Percentiles rank a stretch among this genome's conserved stretches.
phyloP scores from a whole-genome alignment of 2,329 filamentous ascomycete genomes.

The Westerdykella sp. region DNA sequence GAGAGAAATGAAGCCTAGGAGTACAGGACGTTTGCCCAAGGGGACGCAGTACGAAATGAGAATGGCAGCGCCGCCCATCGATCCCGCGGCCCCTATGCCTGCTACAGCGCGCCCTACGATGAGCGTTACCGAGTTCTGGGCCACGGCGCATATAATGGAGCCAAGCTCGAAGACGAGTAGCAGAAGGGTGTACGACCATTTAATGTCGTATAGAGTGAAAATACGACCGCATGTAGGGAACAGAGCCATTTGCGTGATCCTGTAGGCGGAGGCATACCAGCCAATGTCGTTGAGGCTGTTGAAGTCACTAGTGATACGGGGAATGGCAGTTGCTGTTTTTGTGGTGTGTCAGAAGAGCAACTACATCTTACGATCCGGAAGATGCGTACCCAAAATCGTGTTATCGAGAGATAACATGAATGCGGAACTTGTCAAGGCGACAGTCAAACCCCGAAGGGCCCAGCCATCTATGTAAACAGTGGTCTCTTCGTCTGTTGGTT shows the following conservation, averaged over 20 bases:
- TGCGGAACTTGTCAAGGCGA: not conserved
- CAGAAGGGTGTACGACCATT: constrained; percentile 22
- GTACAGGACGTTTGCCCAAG: constrained; percentile 36
- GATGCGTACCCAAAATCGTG: not conserved
- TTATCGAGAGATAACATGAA: not conserved
- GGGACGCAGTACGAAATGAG: constrained; percentile 3
- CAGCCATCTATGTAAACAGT: not conserved
- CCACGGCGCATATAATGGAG: constrained; percentile 44
- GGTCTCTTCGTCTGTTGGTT: not conserved
- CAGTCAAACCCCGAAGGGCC: not conserved
- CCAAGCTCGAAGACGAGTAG: constrained; percentile 43
- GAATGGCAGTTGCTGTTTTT: constrained; percentile 15
- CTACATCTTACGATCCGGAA: not conserved
- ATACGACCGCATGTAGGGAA: constrained; percentile 35
- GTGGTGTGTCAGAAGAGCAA: not conserved
- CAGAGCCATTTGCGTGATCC: constrained; percentile 13
- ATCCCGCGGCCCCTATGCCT: constrained; percentile 2
- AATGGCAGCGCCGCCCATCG: constrained; percentile 4
- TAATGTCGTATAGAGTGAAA: constrained; percentile 39
- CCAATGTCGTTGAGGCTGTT: constrained; percentile 25
- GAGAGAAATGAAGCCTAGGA: constrained; percentile 16
- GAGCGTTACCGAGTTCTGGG: constrained; percentile 8
- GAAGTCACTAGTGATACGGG: constrained; percentile 27
- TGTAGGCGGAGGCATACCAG: constrained; percentile 23
- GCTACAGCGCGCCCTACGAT: constrained; percentile 4